Base-by-base conservation (phyloP, 2,329 filamentous ascomycete species). In the Trichoderma hamatum region DNA sequence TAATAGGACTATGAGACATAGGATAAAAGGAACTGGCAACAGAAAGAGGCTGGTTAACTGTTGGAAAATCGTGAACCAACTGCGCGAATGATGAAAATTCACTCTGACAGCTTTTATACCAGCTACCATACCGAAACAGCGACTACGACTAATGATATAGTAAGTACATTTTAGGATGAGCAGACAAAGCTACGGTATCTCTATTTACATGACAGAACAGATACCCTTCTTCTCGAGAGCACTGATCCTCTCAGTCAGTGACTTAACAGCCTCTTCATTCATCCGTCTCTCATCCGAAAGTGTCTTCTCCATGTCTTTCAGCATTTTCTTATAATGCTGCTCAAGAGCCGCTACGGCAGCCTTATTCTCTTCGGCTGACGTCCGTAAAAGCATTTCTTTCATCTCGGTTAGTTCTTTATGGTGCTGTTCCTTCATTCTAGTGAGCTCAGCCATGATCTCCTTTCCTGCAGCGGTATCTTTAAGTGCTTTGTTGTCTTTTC, bases 381-480 rank as follows among this genome's bases (percentile, higher is more conserved):
- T 55, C 19, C 61, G 61, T 34, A 55, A 13, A 21, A 64, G 61
- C 66, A 68, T 68, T 16, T 70, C 46, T 13, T 66, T 49, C 46
- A 63, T 67, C 52, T 71, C 70, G 4, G 61, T 14, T 13, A 71
- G 55, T 13, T 67, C 61, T 28, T 56, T 66, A 6, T 52, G 32
- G 26, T 69, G 59, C 56, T 59, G 58, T 11, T 71, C 36, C 43
- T 56, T 69, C 24, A 67, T 34, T 13, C 58, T 52, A 32, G 52
- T 34, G 24, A 71, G 62, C 14, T 69, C 67, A 16, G 36, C 49
- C 34, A 67, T 63, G 9, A 71, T 58, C 26, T 69, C 60, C 19
- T 46, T 59, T 2, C 70, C 70, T 3, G 70, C 70, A 10, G 32
- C 43, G 5, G 70, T 71, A 13, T 71, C 46, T 36, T 71, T 58